Evolutionary conservation across 768 basidiomycete species (phyloP).

Genomic region (Pleurotus citrinopileatus): DNA sequence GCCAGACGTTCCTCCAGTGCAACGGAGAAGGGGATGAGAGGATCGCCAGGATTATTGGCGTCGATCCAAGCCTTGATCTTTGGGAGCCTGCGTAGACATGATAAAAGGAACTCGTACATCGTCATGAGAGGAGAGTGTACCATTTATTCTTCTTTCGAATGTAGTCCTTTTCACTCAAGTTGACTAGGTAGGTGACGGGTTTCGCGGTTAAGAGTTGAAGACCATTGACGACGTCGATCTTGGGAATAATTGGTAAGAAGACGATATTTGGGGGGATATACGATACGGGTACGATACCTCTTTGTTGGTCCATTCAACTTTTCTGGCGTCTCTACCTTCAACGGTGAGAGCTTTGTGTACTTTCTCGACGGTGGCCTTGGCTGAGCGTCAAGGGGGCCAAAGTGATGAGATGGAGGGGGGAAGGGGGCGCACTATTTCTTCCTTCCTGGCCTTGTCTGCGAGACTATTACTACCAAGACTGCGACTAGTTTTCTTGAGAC

Average conservation of each 20-base stretch:
- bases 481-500: conserved; percentile 69
- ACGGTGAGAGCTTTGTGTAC: conserved; percentile 73
- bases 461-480: conserved; percentile 72
- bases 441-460: conserved; percentile 94
- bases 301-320: conserved; percentile 93
- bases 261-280: neutral
- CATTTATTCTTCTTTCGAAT: conserved; percentile 99
- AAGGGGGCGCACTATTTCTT: conserved; percentile 72
- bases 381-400: neutral
- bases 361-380: conserved; percentile 81
- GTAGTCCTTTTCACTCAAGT: conserved; percentile 92
- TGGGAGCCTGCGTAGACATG: conserved; percentile 57
- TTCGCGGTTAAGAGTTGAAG: conserved; percentile 93
- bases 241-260: conserved; percentile 11
- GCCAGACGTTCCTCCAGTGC: conserved; percentile 90
- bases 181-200: conserved; percentile 97
- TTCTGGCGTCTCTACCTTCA: conserved; percentile 88
- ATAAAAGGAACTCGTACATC: too few species aligned
- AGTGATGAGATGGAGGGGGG: conserved; percentile 10
- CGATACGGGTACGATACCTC: conserved; percentile 64
- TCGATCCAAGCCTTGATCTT: conserved; percentile 99
- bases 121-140: conserved; percentile 39
- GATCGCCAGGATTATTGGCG: conserved; percentile 92
- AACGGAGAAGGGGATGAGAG: conserved; percentile 95
- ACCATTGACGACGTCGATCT: conserved; percentile 90